A percentile compares a stretch with the other conserved stretches of the same genome.
phyloP scores from a whole-genome alignment of 805 yeast genomes.

The Blastobotrys americana region DNA sequence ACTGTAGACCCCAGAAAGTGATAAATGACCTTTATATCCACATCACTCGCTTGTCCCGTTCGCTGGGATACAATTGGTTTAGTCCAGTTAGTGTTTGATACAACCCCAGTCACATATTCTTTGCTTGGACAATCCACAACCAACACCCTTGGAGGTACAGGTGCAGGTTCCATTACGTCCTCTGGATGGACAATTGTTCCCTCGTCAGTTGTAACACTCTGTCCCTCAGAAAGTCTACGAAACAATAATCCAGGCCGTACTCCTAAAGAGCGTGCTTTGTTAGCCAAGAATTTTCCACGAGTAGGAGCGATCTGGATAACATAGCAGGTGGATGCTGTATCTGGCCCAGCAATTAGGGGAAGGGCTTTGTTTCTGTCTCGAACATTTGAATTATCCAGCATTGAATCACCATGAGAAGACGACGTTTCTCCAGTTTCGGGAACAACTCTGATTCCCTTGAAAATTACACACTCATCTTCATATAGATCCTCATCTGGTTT shows the following conservation, averaged over 20 bases:
- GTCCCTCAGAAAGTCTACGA: conserved; percentile 54
- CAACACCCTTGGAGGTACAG: conserved; percentile 51
- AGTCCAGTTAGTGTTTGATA: conserved; percentile 8
- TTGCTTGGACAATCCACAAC: conserved; percentile 66
- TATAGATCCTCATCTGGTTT: conserved; percentile 20
- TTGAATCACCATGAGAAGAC: background rate
- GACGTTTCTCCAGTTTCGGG: background rate
- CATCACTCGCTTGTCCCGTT: conserved; percentile 1
- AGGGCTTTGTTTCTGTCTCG: conserved; percentile 7
- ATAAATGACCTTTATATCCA: conserved; percentile 47
- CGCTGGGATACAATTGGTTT: background rate
- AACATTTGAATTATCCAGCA: background rate
- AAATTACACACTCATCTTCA: conserved; percentile 25
- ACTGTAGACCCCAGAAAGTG: conserved; percentile 68
- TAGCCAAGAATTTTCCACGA: conserved; percentile 68
- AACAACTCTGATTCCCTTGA: conserved; percentile 3
- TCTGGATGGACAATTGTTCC: conserved; percentile 58
- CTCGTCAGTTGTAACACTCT: conserved; percentile 46
- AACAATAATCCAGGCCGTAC: conserved; percentile 58
- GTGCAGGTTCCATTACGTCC: conserved; percentile 63
- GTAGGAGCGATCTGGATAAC: conserved; percentile 58
- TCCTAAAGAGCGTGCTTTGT: conserved; percentile 60
- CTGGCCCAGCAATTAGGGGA: conserved; percentile 17
- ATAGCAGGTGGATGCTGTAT: conserved; percentile 50
- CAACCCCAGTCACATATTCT: conserved; percentile 36